A percentile compares a stretch with the other conserved stretches of the same genome.
phyloP scores from a whole-genome alignment of 257 asterid species.

The Salvia splendens region DNA sequence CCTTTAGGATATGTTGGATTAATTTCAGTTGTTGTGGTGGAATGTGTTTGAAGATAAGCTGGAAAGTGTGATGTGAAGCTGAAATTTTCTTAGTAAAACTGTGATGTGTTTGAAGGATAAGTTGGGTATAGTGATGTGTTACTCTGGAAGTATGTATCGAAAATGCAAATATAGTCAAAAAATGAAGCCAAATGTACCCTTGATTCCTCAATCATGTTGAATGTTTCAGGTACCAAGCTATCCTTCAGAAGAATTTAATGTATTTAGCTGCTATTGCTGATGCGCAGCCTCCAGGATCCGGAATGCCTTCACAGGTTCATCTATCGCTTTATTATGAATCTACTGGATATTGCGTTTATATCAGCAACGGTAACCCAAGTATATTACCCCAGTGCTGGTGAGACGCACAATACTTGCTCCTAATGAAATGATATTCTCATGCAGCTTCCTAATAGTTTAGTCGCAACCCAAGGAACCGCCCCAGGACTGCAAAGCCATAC shows the following conservation, averaged over 20 bases:
- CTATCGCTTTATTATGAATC: constrained; percentile 1
- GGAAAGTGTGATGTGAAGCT: neutral
- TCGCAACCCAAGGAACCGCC: constrained; percentile 57
- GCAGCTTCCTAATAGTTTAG: constrained; percentile 57
- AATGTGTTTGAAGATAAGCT: neutral
- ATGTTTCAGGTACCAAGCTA: constrained; percentile 67
- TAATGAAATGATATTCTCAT: constrained; percentile 1
- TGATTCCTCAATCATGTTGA: neutral
- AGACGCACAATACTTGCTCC: neutral
- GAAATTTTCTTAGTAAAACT: neutral
- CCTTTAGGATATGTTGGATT: neutral
- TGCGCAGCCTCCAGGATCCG: constrained; percentile 83
- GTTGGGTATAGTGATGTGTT: too few relatives aligned
- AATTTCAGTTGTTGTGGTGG: neutral
- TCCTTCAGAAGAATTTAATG: constrained; percentile 82
- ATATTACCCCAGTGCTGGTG: neutral
- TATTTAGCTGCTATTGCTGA: constrained; percentile 92
- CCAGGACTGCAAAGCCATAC: constrained; percentile 52
- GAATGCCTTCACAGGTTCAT: constrained; percentile 62
- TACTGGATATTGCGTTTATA: neutral
- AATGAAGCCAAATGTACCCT: neutral
- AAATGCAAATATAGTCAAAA: neutral
- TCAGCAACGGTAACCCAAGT: neutral
- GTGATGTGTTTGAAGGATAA: neutral
- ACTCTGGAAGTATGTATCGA: neutral